phyloP scores from a whole-genome alignment of 257 asterid genomes.

The Ehretia macrophylla region DNA sequence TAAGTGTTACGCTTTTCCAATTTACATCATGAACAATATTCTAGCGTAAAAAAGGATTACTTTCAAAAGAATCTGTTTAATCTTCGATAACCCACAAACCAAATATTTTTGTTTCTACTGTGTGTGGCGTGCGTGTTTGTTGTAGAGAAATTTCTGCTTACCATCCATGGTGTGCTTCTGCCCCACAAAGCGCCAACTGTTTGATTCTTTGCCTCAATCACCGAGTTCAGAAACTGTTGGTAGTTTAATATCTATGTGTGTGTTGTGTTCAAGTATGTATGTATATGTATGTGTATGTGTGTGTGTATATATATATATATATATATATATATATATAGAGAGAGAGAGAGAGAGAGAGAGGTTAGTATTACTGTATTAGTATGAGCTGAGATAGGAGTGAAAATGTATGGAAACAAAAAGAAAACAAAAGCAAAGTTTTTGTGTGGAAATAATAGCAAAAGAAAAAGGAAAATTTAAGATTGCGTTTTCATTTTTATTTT shows the following conservation, averaged over 20 bases:
- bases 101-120: not conserved
- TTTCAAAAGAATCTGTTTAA: not conserved
- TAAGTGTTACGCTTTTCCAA: too few relatives aligned
- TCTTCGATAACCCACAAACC: not conserved
- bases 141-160: slow-evolving; percentile 16
- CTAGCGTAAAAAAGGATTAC: too few relatives aligned
- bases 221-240: not conserved
- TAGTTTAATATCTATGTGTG: too few relatives aligned
- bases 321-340: too few relatives aligned
- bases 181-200: slow-evolving; percentile 28
- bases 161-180: slow-evolving; percentile 49
- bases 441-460: not conserved
- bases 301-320: too few relatives aligned
- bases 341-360: too few relatives aligned
- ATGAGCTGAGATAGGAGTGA: too few relatives aligned
- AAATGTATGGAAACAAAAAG: not conserved
- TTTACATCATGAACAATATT: too few relatives aligned
- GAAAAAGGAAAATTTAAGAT: not conserved
- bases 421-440: too few relatives aligned
- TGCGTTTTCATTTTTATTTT: too few relatives aligned
- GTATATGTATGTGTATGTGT: not conserved
- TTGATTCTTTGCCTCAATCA: slow-evolving; percentile 18
- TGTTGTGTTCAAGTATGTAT: too few relatives aligned
- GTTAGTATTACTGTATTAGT: too few relatives aligned
- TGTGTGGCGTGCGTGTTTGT: not conserved